Base-by-base conservation (phyloP, 176 grass and related monocot genomes). In the Areca catechu region DNA sequence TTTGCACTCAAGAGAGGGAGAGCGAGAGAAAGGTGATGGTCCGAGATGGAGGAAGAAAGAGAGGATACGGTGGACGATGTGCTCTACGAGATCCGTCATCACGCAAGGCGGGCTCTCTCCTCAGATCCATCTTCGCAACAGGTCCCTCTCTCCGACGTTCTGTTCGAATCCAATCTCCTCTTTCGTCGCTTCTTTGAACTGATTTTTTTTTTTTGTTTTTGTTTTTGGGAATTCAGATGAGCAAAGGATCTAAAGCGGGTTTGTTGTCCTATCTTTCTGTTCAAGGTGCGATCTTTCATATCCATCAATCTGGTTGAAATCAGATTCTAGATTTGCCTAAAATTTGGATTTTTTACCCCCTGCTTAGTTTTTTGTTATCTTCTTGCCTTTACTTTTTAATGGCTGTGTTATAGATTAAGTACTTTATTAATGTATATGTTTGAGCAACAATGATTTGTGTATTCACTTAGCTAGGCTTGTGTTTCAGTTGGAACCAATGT, bases 201-300 rank as follows among this genome's bases (percentile, higher is more conserved):
- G 14, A 30, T 69, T 6, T 52, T 51, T 23, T 43, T 22, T 19
- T 54, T n/a, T 75, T 7, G 24, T 67, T 76, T 23, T n/a, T n/a
- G n/a, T n/a, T n/a, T n/a, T n/a, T n/a, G n/a, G 37, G n/a, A 50
- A 76, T 66, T 70, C 67, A 82, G 79, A 74, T 54, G 5, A 23
- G 59, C 22, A 48, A n/a, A 56, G 66, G 63, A 58, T 72, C 62
- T 54, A 65, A 56, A 12, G 64, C 53, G 9, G 72, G 82, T 5
- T 62, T 88, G 21, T 60, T 97, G 58, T 91, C 92, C 17, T 91
- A 88, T 53, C 77, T 90, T 61, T 88, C 86, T 14, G 62, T 97
- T 51, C 69, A 75, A 82, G 75, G 86, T 88, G 72, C 60, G n/a
- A 19, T 69, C 2, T 30, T 19, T 53, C 49, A 43, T 43, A 43